Percentiles rank a stretch among this genome's conserved stretches.
Conservation (phyloP, 306 rosid genomes). For the Cyamopsis tetragonoloba region DNA sequence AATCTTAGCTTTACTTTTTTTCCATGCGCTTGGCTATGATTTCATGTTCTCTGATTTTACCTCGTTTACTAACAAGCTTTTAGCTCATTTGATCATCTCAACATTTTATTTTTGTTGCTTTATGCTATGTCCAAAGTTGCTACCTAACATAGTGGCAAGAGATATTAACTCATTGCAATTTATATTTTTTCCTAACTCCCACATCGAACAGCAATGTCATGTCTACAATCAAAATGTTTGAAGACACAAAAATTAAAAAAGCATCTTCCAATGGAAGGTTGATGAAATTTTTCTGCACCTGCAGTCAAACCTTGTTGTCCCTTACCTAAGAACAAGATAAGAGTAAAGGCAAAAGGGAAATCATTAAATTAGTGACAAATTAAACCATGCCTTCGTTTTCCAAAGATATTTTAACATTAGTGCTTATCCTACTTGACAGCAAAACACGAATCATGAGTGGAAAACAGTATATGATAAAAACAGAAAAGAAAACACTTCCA, state of each 20-base stretch:
- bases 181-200: slow-evolving; percentile 1
- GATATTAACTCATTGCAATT: slow-evolving; percentile 20
- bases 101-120: not conserved
- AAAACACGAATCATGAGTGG: slow-evolving; percentile 22
- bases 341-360: slow-evolving; percentile 22
- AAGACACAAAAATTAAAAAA: slow-evolving; percentile 29
- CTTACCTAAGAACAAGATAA: slow-evolving; percentile 27
- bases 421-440: slow-evolving; percentile 29
- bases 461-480: slow-evolving; percentile 3
- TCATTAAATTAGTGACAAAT: slow-evolving; percentile 28
- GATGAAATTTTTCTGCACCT: slow-evolving; percentile 12
- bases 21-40: slow-evolving; percentile 23
- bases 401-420: slow-evolving; percentile 23
- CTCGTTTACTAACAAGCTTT: slow-evolving; percentile 26
- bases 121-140: slow-evolving; percentile 32
- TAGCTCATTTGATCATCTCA: slow-evolving; percentile 17
- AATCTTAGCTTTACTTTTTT: slow-evolving; percentile 23
- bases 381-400: slow-evolving; percentile 33
- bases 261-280: slow-evolving; percentile 21
- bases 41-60: slow-evolving; percentile 24
- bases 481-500: not conserved
- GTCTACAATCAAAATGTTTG: slow-evolving; percentile 32
- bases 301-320: slow-evolving; percentile 32
- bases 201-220: slow-evolving; percentile 22
- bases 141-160: slow-evolving; percentile 21